Percentiles rank a stretch among this genome's conserved stretches.
Conservation (phyloP, 306 rosid genomes). For the Lithocarpus polystachyus region DNA sequence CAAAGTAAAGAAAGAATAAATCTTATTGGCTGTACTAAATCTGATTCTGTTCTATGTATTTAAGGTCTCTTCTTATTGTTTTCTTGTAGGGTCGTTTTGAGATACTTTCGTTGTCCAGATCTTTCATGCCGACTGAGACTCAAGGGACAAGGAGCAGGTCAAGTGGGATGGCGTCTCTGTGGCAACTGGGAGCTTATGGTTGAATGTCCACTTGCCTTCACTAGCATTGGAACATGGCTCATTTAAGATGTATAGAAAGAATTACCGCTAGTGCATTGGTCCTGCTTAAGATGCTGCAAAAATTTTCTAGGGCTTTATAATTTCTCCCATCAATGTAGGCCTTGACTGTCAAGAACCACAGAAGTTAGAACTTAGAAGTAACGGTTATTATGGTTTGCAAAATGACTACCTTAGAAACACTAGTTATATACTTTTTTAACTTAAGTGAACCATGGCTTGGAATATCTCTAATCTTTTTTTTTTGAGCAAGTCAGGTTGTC, state of each 20-base stretch:
- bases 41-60: neutral
- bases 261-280: neutral
- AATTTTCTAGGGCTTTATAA: neutral
- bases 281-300: neutral
- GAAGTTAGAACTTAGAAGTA: neutral
- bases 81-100: conserved; percentile 75
- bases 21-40: neutral
- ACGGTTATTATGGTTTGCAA: neutral
- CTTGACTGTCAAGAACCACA: neutral
- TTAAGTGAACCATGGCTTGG: conserved; percentile 6
- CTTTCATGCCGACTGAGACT: conserved; percentile 68
- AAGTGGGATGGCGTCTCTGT: conserved; percentile 70
- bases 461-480: conserved; percentile 1
- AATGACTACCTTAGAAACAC: neutral
- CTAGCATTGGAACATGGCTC: neutral
- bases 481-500: conserved; percentile 54
- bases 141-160: conserved; percentile 77
- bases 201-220: neutral
- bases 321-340: neutral
- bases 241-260: neutral
- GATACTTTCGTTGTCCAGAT: conserved; percentile 69
- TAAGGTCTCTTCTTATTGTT: neutral
- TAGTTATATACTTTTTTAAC: neutral
- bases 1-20: neutral
- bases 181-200: conserved; percentile 15